A percentile compares a stretch with the other conserved stretches of the same genome.
Evolutionary conservation across 2,329 filamentous ascomycete species (phyloP).

Genomic region (Didymella keratinophila): DNA sequence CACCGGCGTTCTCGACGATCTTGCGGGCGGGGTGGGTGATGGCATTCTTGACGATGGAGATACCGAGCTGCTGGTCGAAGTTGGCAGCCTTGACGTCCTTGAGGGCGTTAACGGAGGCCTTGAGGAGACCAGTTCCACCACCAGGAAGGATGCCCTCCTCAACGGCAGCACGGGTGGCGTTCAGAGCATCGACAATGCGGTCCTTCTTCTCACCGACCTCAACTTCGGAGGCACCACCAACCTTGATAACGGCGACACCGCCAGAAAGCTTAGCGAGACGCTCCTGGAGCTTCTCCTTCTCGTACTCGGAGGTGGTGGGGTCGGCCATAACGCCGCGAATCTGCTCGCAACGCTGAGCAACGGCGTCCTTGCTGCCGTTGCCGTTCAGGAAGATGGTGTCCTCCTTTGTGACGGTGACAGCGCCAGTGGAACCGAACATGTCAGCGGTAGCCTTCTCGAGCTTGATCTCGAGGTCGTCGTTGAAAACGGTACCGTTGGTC

Average conservation of each 20-base stretch:
- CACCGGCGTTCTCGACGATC: conserved; percentile 97
- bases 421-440: conserved; percentile 95
- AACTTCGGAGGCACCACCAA: conserved; percentile 95
- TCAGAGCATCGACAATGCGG: conserved; percentile 96
- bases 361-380: conserved; percentile 91
- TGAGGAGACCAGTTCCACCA: conserved; percentile 97
- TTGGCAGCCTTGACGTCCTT: conserved; percentile 84
- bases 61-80: conserved; percentile 99
- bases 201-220: conserved; percentile 99
- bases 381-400: conserved; percentile 99
- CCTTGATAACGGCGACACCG: conserved; percentile 99
- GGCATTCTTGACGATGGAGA: conserved; percentile 96
- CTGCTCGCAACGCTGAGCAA: conserved; percentile 96
- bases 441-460: conserved; percentile 97
- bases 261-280: conserved; percentile 99
- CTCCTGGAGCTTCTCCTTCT: conserved; percentile 99
- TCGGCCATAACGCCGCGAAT: conserved; percentile 97
- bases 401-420: conserved; percentile 99
- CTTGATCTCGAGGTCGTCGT: conserved; percentile 97
- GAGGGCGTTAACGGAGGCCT: conserved; percentile 91
- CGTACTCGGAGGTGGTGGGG: conserved; percentile 94
- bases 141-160: conserved; percentile 99
- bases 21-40: conserved; percentile 94
- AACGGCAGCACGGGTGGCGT: conserved; percentile 96
- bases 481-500: conserved; percentile 97